Evolutionary conservation across 768 basidiomycete species (phyloP).

Genomic region (Mycena belliarum): DNA sequence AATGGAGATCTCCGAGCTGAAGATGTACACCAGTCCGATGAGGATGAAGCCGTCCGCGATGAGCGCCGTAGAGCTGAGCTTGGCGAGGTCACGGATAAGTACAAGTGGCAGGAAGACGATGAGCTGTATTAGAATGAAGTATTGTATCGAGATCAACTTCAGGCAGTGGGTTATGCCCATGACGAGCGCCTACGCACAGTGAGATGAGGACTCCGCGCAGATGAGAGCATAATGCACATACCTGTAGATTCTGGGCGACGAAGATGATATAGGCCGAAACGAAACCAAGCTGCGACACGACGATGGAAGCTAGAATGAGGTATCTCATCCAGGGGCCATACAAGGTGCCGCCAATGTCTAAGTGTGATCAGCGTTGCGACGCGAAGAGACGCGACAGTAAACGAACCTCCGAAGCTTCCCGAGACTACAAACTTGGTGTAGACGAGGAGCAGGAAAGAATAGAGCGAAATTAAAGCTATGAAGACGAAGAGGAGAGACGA

Average conservation of each 20-base stretch:
- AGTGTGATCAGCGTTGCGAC: background rate
- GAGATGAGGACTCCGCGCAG: background rate
- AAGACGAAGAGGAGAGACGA: conserved; percentile 73
- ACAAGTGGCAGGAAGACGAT: conserved; percentile 88
- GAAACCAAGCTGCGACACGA: conserved; percentile 88
- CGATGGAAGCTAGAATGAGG: conserved; percentile 83
- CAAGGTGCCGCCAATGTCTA: conserved; percentile 90
- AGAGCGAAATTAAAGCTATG: conserved; percentile 86
- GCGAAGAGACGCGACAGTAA: background rate
- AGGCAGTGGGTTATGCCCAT: conserved; percentile 77
- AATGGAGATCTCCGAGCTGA: conserved; percentile 76
- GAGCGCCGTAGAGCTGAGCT: conserved; percentile 88
- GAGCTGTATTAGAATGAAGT: conserved; percentile 83
- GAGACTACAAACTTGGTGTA: conserved; percentile 85
- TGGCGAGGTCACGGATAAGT: conserved; percentile 91
- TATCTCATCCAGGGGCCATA: conserved; percentile 95
- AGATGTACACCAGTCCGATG: conserved; percentile 83
- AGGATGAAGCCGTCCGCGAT: conserved; percentile 95
- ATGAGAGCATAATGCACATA: background rate
- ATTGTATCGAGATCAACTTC: conserved; percentile 64
- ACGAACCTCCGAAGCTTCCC: conserved; percentile 88
- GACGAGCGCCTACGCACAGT: conserved; percentile 67
- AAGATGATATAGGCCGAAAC: conserved; percentile 93
- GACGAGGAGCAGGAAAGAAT: conserved; percentile 91
- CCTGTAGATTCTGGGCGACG: conserved; percentile 85